A percentile compares a stretch with the other conserved stretches of the same genome.
These are phyloP conservation scores for Ganoderma lingzhi DNA, from an alignment of 1,284 basidiomycete genomes.

Conservation along the genomic window DNA sequence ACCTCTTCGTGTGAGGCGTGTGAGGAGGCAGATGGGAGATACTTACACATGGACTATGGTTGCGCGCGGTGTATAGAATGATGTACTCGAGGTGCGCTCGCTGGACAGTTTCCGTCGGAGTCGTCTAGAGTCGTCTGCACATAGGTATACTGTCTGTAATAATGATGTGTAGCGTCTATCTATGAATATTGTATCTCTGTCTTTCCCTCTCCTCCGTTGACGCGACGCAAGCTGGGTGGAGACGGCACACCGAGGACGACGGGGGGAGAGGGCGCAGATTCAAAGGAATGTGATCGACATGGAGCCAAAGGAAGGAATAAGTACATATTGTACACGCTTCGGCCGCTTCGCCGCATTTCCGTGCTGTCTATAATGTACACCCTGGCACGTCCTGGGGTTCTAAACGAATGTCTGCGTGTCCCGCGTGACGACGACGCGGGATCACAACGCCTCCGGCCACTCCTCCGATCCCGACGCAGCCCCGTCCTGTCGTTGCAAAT, in stretches of 20 bases:
- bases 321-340: slow-evolving; percentile 1
- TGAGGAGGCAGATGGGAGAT: too few species aligned
- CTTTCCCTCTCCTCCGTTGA: too few species aligned
- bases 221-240: too few species aligned
- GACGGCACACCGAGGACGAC: background rate
- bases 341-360: background rate
- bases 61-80: background rate
- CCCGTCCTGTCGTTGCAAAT: background rate
- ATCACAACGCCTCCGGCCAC: background rate
- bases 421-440: background rate
- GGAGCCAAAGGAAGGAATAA: background rate
- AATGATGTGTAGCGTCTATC: background rate
- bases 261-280: background rate
- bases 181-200: background rate
- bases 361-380: background rate
- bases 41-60: background rate
- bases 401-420: background rate
- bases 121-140: background rate
- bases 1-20: too few species aligned
- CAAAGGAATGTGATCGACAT: background rate
- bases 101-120: background rate
- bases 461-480: background rate
- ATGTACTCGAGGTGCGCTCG: background rate
- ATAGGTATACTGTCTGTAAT: background rate
- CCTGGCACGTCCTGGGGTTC: background rate